These are phyloP conservation scores for Golubevia pallescens DNA, from an alignment of 1,284 basidiomycete genomes.

Conservation along the genomic window DNA sequence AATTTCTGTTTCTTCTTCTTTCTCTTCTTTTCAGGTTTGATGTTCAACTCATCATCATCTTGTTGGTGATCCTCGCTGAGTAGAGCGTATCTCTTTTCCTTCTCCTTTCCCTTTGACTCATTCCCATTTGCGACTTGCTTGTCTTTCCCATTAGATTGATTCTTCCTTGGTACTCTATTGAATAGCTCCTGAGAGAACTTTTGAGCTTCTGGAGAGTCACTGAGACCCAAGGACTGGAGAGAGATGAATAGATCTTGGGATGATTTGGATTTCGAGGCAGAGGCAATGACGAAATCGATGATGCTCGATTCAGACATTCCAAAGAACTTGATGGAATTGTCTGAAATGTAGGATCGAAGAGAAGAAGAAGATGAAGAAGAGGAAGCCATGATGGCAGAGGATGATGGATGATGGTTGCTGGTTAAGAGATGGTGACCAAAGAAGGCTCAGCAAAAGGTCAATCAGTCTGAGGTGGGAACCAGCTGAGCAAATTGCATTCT, in stretches of 20 bases:
- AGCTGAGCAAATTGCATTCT: too few relatives aligned
- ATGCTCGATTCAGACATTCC: slow-evolving; percentile 50
- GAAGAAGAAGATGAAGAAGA: too few relatives aligned
- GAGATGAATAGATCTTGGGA: slow-evolving; percentile 77
- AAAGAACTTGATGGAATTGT: slow-evolving; percentile 46
- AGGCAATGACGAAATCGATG: slow-evolving; percentile 47
- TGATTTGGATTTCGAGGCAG: slow-evolving; percentile 79
- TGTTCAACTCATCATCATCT: slow-evolving; percentile 29
- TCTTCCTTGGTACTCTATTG: slow-evolving; percentile 75
- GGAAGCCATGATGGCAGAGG: too few relatives aligned
- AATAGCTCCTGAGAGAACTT: slow-evolving; percentile 80
- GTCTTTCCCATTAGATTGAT: slow-evolving; percentile 72
- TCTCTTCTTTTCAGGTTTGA: slow-evolving; percentile 63
- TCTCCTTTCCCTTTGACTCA: slow-evolving; percentile 68
- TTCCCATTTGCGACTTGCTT: slow-evolving; percentile 70
- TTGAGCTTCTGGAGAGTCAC: slow-evolving; percentile 78
- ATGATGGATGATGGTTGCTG: too few relatives aligned
- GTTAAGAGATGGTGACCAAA: too few relatives aligned
- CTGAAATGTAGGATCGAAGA: slow-evolving; percentile 49
- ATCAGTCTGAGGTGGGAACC: too few relatives aligned
- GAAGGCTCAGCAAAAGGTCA: too few relatives aligned
- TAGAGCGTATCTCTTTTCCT: slow-evolving; percentile 45
- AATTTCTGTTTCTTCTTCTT: slow-evolving; percentile 64
- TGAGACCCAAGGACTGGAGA: slow-evolving; percentile 79
- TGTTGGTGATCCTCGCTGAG: slow-evolving; percentile 29